Percentiles rank a stretch among this genome's conserved stretches.
phyloP scores from a whole-genome alignment of 345 rosid genomes.

The Pistacia vera region DNA sequence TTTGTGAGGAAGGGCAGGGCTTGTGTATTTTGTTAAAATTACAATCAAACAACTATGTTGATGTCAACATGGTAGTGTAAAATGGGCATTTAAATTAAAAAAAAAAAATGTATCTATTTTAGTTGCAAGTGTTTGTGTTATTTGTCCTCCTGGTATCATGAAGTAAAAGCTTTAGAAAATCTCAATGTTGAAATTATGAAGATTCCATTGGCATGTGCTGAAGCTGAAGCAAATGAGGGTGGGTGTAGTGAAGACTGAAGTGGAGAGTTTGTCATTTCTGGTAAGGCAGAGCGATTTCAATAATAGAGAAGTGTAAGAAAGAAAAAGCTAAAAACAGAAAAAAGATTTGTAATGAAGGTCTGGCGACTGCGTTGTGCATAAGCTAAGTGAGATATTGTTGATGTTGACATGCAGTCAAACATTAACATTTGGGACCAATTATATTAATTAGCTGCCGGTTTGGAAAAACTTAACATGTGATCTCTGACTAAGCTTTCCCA shows the following conservation, averaged over 20 bases:
- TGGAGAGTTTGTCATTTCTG: neutral
- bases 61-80: neutral
- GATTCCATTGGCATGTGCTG: neutral
- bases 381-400: constrained; percentile 20
- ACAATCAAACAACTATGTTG: neutral
- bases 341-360: neutral
- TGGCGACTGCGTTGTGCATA: constrained; percentile 2
- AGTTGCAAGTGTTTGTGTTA: neutral
- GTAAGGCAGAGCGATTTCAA: neutral
- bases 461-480: constrained; percentile 8
- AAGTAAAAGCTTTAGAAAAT: too few species aligned
- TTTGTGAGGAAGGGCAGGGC: neutral
- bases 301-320: too few species aligned
- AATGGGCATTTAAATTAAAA: neutral
- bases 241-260: neutral
- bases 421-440: neutral
- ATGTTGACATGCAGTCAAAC: constrained; percentile 2
- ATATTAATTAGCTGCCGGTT: constrained; percentile 5
- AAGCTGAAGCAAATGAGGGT: neutral
- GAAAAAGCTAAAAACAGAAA: neutral
- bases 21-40: neutral
- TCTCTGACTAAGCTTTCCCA: constrained; percentile 15
- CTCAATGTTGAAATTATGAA: too few species aligned
- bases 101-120: neutral
- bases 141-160: too few species aligned